Percentiles rank a stretch among this genome's conserved stretches.
Conservation (phyloP, 2,329 filamentous ascomycete species). For the Metarhizium humberi region DNA sequence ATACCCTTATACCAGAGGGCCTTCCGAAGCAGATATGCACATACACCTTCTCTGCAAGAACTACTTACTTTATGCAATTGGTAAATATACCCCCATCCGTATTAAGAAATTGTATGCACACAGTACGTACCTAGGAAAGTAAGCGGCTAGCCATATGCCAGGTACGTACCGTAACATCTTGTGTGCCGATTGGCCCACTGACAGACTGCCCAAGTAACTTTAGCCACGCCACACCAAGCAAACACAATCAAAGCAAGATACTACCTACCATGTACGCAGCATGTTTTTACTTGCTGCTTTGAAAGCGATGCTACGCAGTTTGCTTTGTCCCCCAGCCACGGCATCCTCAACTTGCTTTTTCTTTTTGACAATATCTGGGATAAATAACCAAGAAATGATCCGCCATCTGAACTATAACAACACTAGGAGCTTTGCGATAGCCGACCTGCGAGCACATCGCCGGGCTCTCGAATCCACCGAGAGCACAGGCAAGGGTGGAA, state of each 20-base stretch:
- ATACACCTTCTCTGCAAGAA: neutral
- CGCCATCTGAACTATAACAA: too few relatives aligned
- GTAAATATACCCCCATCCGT: neutral
- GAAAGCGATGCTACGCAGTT: too few relatives aligned
- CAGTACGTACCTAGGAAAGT: neutral
- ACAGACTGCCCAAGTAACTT: neutral
- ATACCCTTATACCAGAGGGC: too few relatives aligned
- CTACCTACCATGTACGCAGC: neutral
- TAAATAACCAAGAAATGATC: too few relatives aligned
- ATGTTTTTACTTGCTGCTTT: neutral
- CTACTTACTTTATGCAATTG: neutral
- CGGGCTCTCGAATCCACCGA: too few relatives aligned
- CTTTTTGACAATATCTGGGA: too few relatives aligned
- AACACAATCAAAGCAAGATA: neutral
- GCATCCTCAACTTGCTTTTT: too few relatives aligned
- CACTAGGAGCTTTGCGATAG: too few relatives aligned
- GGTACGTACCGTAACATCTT: neutral
- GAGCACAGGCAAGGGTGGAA: too few relatives aligned
- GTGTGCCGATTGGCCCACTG: constrained; percentile 4
- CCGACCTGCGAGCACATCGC: too few relatives aligned
- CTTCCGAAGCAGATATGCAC: neutral
- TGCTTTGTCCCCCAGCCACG: too few relatives aligned
- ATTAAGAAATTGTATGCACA: neutral
- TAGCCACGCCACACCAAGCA: neutral
- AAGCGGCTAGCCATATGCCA: neutral